These are phyloP conservation scores for Debaryomycetaceae sp. DNA, from an alignment of 1,139 yeast genomes.

Conservation along the genomic window DNA sequence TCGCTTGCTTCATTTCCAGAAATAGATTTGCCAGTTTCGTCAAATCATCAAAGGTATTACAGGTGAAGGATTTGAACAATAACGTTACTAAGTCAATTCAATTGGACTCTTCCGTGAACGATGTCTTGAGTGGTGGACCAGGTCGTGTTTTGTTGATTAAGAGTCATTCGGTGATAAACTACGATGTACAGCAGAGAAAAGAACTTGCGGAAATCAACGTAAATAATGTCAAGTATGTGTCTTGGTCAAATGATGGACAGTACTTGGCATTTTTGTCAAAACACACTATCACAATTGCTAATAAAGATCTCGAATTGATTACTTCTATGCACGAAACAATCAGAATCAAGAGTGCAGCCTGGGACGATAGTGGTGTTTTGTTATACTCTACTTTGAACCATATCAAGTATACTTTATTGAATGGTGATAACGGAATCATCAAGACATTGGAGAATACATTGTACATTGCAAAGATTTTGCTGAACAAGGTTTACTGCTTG, in stretches of 20 bases:
- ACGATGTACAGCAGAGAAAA: slow-evolving; percentile 92
- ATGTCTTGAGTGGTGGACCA: slow-evolving; percentile 75
- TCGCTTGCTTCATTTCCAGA: slow-evolving; percentile 89
- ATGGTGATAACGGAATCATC: slow-evolving; percentile 93
- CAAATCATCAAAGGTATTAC: slow-evolving; percentile 61
- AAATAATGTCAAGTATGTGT: slow-evolving; percentile 80
- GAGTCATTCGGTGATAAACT: slow-evolving; percentile 66
- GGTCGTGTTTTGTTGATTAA: slow-evolving; percentile 81
- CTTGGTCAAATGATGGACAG: slow-evolving; percentile 88
- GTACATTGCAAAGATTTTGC: slow-evolving; percentile 72
- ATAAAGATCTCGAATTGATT: slow-evolving; percentile 70
- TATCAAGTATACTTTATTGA: slow-evolving; percentile 85
- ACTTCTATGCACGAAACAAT: slow-evolving; percentile 95
- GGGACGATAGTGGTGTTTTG: slow-evolving; percentile 94
- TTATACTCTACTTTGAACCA: slow-evolving; percentile 94
- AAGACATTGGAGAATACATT: slow-evolving; percentile 90
- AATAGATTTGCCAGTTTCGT: slow-evolving; percentile 86
- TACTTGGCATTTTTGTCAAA: slow-evolving; percentile 86
- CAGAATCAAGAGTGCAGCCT: slow-evolving; percentile 93
- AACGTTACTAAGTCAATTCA: slow-evolving; percentile 77
- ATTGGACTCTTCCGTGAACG: slow-evolving; percentile 68
- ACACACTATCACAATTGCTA: slow-evolving; percentile 88
- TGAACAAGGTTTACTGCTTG: slow-evolving; percentile 72
- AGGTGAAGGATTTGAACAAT: slow-evolving; percentile 81
- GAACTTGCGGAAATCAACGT: slow-evolving; percentile 67